phyloP scores from a whole-genome alignment of 2,329 filamentous ascomycete species.

The Scytalidium lignicola region DNA sequence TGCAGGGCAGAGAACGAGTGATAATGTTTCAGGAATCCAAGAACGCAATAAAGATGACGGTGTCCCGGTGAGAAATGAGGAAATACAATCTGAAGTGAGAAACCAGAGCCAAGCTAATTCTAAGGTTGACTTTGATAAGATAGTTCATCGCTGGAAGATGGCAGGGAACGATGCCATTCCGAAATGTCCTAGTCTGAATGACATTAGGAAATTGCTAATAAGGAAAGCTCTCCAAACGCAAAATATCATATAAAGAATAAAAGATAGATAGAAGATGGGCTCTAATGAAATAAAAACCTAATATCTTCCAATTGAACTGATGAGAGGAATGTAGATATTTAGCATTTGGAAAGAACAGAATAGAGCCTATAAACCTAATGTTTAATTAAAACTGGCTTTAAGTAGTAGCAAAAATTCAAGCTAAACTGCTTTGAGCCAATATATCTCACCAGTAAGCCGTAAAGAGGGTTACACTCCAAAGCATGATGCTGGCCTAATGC shows the following conservation, averaged over 20 bases:
- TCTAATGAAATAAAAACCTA: too few species aligned
- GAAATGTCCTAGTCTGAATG: conserved; percentile 2
- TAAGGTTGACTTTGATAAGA: conserved; percentile 13
- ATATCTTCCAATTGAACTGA: too few species aligned
- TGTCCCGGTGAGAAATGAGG: neutral
- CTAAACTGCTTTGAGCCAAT: too few species aligned
- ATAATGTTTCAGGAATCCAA: neutral
- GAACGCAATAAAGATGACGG: neutral
- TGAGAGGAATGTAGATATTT: too few species aligned
- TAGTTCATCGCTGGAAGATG: neutral
- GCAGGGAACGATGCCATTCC: neutral
- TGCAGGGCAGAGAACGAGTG: neutral
- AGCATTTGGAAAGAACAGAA: too few species aligned
- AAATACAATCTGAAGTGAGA: neutral
- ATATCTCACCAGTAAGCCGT: too few species aligned
- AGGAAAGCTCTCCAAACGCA: neutral
- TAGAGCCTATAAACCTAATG: too few species aligned
- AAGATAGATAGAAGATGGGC: neutral
- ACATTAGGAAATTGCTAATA: conserved; percentile 1
- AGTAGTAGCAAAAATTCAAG: too few species aligned
- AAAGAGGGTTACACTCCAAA: too few species aligned
- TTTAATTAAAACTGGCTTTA: too few species aligned
- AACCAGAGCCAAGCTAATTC: conserved; percentile 19
- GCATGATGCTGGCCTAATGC: too few species aligned
- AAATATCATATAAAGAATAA: neutral